Conservation (phyloP, 2,329 filamentous ascomycete genomes). For the Furcasterigmium sp. region DNA sequence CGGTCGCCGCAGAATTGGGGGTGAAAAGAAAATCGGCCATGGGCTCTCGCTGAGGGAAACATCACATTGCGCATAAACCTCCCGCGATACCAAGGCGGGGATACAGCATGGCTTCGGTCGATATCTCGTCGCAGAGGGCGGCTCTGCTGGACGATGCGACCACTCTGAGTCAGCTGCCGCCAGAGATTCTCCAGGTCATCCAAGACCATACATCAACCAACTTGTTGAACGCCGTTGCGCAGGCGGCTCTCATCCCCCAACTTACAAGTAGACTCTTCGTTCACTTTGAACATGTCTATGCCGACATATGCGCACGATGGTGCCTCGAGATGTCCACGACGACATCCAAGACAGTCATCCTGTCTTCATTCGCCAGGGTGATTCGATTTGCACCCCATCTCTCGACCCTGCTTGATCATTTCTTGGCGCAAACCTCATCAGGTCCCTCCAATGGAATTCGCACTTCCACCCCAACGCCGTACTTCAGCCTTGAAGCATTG, state of each 20-base stretch:
- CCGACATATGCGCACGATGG: conserved; percentile 82
- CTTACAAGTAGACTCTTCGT: conserved; percentile 70
- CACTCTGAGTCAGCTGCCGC: conserved; percentile 57
- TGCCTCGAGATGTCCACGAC: conserved; percentile 40
- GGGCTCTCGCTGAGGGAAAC: conserved; percentile 16
- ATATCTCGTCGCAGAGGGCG: conserved; percentile 49
- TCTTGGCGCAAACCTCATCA: conserved; percentile 16
- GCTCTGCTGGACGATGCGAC: conserved; percentile 50
- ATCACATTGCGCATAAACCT: conserved; percentile 3
- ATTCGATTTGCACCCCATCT: conserved; percentile 79
- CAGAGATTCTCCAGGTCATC: conserved; percentile 65
- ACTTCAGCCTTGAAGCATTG: conserved; percentile 6
- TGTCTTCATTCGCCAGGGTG: conserved; percentile 73
- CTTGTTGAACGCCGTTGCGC: conserved; percentile 67
- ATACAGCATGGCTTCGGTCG: conserved; percentile 47
- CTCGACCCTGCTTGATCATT: conserved; percentile 61
- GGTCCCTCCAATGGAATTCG: conserved; percentile 6
- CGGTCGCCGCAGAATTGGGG: not conserved
- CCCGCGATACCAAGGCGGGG: not conserved
- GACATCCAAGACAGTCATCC: conserved; percentile 36
- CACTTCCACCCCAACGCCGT: conserved; percentile 2
- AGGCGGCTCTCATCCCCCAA: conserved; percentile 62
- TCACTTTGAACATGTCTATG: conserved; percentile 69
- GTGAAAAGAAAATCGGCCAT: conserved; percentile 3
- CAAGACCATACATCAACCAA: conserved; percentile 55